Percentiles rank a stretch among this genome's conserved stretches.
Conservation (phyloP, 2,329 filamentous ascomycete genomes). For the Monilinia fructigena region DNA sequence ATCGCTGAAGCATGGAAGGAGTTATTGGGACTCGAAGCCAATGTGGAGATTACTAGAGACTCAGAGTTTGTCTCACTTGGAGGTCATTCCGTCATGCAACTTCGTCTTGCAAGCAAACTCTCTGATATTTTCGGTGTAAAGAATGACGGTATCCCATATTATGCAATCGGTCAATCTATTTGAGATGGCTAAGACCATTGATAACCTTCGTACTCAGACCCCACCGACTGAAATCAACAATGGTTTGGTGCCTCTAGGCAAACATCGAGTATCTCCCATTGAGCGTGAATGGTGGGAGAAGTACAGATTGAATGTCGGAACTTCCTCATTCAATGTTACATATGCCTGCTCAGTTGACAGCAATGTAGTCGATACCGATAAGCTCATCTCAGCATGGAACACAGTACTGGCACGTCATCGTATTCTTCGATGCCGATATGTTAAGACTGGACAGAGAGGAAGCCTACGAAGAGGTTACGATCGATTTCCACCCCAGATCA, state of each 20-base stretch:
- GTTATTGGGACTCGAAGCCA: constrained; percentile 25
- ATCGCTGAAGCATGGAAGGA: constrained; percentile 25
- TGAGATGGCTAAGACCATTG: constrained; percentile 14
- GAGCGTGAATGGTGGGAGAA: constrained; percentile 24
- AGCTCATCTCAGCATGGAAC: constrained; percentile 33
- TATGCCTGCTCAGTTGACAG: constrained; percentile 26
- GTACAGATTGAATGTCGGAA: constrained; percentile 21
- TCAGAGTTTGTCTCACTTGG: constrained; percentile 38
- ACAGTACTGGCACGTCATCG: constrained; percentile 24
- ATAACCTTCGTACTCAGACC: constrained; percentile 1
- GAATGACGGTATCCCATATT: constrained; percentile 29
- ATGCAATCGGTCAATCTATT: constrained; percentile 23
- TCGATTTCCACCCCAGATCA: constrained; percentile 18
- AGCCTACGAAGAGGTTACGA: constrained; percentile 12
- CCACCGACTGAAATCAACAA: not conserved
- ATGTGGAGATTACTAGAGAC: constrained; percentile 24
- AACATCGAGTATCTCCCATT: constrained; percentile 21
- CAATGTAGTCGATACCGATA: constrained; percentile 25
- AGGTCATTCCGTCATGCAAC: constrained; percentile 36
- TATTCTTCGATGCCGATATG: constrained; percentile 24
- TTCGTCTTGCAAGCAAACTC: constrained; percentile 29
- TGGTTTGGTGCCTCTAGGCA: not conserved
- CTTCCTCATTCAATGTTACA: constrained; percentile 37
- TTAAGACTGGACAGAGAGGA: constrained; percentile 15
- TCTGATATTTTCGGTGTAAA: constrained; percentile 22